Evolutionary conservation across 495 filamentous ascomycete genomes (phyloP).

Genomic region (Xylaria castorea): DNA sequence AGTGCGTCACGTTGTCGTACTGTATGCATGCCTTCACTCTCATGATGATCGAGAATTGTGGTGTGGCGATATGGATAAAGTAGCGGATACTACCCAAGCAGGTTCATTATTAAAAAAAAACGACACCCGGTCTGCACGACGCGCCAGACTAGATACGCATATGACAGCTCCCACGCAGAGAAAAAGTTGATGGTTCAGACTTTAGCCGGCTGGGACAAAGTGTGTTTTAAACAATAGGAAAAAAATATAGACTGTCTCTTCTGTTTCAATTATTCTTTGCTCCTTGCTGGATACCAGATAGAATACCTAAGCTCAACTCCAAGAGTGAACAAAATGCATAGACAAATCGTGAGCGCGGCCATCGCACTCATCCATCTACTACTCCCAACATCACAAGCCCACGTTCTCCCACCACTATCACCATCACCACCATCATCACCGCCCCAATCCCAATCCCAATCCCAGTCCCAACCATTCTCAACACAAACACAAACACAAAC

Average conservation of each 20-base stretch:
- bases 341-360: background rate
- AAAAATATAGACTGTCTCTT: background rate
- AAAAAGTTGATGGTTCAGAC: background rate
- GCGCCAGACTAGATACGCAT: background rate
- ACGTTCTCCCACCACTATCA: background rate
- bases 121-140: background rate
- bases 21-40: background rate
- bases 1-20: background rate
- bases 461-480: background rate
- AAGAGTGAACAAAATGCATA: background rate
- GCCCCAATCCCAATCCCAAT: background rate
- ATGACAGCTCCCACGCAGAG: background rate
- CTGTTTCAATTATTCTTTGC: background rate
- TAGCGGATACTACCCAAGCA: constrained; percentile 3
- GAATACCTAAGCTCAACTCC: background rate
- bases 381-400: background rate
- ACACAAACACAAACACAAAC: too few species aligned
- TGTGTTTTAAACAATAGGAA: too few species aligned
- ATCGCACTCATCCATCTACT: background rate
- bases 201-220: constrained; percentile 9
- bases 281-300: background rate
- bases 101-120: background rate
- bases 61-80: constrained; percentile 24
- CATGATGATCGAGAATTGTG: background rate
- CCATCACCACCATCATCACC: background rate